These are phyloP conservation scores for Mycothermus thermophilus DNA, from an alignment of 495 filamentous ascomycete species.

Conservation along the genomic window DNA sequence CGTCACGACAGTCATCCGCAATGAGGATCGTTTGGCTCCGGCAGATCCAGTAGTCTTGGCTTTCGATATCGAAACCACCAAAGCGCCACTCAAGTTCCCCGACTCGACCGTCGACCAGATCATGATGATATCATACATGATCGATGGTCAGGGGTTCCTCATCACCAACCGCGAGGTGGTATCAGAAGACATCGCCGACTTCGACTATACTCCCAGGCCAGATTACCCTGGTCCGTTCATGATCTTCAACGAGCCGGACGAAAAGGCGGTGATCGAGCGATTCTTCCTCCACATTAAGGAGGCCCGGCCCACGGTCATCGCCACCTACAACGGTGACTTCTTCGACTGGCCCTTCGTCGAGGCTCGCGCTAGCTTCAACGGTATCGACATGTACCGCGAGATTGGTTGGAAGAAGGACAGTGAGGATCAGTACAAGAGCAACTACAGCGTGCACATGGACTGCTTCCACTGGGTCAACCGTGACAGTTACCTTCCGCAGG, in stretches of 20 bases:
- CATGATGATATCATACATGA: slow-evolving; percentile 99
- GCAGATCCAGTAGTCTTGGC: slow-evolving; percentile 94
- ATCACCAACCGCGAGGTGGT: slow-evolving; percentile 98
- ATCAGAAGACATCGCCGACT: slow-evolving; percentile 93
- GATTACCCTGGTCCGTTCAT: slow-evolving; percentile 92
- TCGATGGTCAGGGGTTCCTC: slow-evolving; percentile 93
- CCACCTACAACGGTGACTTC: slow-evolving; percentile 99
- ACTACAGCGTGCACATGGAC: slow-evolving; percentile 96
- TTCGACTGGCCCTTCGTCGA: slow-evolving; percentile 99
- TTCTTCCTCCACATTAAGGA: slow-evolving; percentile 96
- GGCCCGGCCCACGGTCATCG: slow-evolving; percentile 87
- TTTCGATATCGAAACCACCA: slow-evolving; percentile 97
- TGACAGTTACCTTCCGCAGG: slow-evolving; percentile 95
- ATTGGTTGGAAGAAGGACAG: slow-evolving; percentile 91
- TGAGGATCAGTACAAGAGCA: slow-evolving; percentile 91
- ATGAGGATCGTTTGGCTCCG: slow-evolving; percentile 77
- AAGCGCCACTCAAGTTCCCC: slow-evolving; percentile 94
- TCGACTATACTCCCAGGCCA: slow-evolving; percentile 94
- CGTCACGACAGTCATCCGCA: slow-evolving; percentile 58
- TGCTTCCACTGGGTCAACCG: slow-evolving; percentile 98
- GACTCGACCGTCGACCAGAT: slow-evolving; percentile 90
- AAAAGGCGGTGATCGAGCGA: slow-evolving; percentile 72
- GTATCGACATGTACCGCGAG: slow-evolving; percentile 99
- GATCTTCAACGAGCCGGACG: slow-evolving; percentile 95
- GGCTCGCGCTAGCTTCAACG: slow-evolving; percentile 74